phyloP scores from a whole-genome alignment of 1,139 yeast species.

The Entelexis sorbosivorans region DNA sequence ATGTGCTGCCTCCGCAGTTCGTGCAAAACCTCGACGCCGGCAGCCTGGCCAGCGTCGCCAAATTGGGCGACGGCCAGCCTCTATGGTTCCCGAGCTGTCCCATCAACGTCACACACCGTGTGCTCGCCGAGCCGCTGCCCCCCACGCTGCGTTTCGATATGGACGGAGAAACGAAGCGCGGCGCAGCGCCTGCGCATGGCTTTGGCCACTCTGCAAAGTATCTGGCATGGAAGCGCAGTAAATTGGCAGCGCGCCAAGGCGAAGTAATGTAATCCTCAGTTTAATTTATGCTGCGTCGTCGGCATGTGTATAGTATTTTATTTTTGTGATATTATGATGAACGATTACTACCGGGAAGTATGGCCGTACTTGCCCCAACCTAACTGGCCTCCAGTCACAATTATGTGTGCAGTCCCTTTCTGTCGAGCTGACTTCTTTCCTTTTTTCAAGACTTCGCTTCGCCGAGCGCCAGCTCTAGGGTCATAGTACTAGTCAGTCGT shows the following conservation, averaged over 20 bases:
- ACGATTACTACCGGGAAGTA: no score
- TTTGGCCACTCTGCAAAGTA: slow-evolving; percentile 64
- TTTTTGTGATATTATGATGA: background rate
- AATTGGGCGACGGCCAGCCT: slow-evolving; percentile 33
- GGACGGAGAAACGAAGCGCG: slow-evolving; percentile 22
- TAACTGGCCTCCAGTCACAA: no score
- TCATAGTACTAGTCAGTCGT: no score
- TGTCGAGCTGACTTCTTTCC: no score
- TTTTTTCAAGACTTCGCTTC: no score
- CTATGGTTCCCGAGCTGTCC: slow-evolving; percentile 83
- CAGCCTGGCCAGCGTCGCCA: slow-evolving; percentile 26
- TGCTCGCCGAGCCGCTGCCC: slow-evolving; percentile 28
- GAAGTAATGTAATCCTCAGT: background rate
- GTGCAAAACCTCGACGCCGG: slow-evolving; percentile 18
- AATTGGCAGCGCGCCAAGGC: background rate
- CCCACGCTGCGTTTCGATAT: slow-evolving; percentile 26
- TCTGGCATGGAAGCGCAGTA: slow-evolving; percentile 48
- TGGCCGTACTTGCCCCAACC: no score
- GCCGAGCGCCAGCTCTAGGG: no score
- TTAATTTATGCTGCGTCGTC: no score
- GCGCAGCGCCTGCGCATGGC: slow-evolving; percentile 25
- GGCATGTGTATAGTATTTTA: background rate
- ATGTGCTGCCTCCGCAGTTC: slow-evolving; percentile 22
- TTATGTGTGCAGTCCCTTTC: no score
- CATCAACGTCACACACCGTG: slow-evolving; percentile 43